Conservation (phyloP, 441 rosid species). For the Sinapis alba region DNA sequence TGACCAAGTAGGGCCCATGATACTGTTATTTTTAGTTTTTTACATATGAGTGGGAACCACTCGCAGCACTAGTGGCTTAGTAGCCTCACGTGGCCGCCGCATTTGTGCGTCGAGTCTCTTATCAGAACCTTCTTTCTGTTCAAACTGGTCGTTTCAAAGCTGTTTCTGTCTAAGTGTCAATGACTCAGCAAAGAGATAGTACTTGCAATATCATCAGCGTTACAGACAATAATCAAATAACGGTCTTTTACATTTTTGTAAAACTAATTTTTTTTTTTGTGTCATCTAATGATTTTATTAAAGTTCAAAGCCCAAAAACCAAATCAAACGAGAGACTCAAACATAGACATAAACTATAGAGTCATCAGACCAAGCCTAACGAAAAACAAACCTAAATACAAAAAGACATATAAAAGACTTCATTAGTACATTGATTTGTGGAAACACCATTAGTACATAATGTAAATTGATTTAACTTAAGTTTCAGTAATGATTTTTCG, state of each 20-base stretch:
- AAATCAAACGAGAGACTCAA: too few species aligned
- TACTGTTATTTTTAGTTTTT: neutral
- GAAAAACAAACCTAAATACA: too few species aligned
- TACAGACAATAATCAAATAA: slow-evolving; percentile 23
- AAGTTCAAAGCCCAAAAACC: too few species aligned
- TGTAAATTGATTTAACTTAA: too few species aligned
- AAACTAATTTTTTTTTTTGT: too few species aligned
- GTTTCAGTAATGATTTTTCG: too few species aligned
- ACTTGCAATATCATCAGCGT: slow-evolving; percentile 32
- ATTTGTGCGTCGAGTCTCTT: slow-evolving; percentile 32
- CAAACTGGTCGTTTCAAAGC: slow-evolving; percentile 33
- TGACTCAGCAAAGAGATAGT: slow-evolving; percentile 15
- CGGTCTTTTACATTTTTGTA: slow-evolving; percentile 21
- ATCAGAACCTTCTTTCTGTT: slow-evolving; percentile 39
- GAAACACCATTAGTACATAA: too few species aligned
- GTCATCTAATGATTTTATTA: too few species aligned
- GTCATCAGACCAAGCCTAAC: too few species aligned
- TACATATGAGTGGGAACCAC: slow-evolving; percentile 23
- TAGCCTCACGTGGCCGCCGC: slow-evolving; percentile 40
- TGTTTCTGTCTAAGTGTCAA: slow-evolving; percentile 32
- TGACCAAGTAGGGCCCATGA: slow-evolving; percentile 32
- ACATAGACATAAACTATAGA: too few species aligned
- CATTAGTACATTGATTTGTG: too few species aligned
- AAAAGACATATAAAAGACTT: too few species aligned
- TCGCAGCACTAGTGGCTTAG: slow-evolving; percentile 35